A percentile compares a stretch with the other conserved stretches of the same genome.
These are phyloP conservation scores for Aspergillus brunneoviolaceus DNA, from an alignment of 2,329 filamentous ascomycete genomes.

Conservation along the genomic window DNA sequence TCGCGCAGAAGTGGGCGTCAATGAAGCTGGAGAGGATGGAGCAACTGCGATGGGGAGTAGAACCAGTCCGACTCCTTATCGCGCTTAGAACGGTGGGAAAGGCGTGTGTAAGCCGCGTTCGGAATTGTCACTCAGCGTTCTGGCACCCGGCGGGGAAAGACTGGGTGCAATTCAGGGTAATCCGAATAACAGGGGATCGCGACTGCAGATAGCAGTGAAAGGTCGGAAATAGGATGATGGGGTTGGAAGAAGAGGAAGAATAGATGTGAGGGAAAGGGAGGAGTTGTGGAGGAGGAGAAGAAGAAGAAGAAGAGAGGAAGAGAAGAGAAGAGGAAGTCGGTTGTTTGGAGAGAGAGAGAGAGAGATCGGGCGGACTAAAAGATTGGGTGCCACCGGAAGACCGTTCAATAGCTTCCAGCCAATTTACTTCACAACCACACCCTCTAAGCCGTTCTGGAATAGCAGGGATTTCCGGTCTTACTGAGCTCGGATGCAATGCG, in stretches of 20 bases:
- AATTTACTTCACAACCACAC: not conserved
- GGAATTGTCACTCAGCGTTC: constrained; percentile 9
- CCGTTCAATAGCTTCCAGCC: not conserved
- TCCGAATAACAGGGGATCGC: not conserved
- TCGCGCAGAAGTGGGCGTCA: not conserved
- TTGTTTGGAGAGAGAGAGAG: not conserved
- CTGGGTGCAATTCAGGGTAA: not conserved
- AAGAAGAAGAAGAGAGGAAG: constrained; percentile 10
- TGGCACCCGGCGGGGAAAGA: too few relatives aligned
- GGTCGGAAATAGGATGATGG: not conserved
- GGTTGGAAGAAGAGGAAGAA: not conserved
- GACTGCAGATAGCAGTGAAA: not conserved
- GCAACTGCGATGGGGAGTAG: constrained; percentile 10
- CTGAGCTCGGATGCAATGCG: not conserved
- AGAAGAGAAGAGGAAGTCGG: constrained; percentile 13
- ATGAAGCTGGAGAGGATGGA: not conserved
- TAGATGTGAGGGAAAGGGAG: not conserved
- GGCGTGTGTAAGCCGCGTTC: constrained; percentile 22
- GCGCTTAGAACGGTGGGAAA: not conserved
- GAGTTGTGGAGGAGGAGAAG: constrained; percentile 12
- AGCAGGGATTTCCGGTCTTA: not conserved
- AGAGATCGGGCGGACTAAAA: not conserved
- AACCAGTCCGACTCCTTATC: constrained; percentile 16
- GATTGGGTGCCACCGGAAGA: not conserved
- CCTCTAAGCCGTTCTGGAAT: not conserved